Conservation (phyloP, 1,139 yeast species). For the Debaryomyces subglobosus region DNA sequence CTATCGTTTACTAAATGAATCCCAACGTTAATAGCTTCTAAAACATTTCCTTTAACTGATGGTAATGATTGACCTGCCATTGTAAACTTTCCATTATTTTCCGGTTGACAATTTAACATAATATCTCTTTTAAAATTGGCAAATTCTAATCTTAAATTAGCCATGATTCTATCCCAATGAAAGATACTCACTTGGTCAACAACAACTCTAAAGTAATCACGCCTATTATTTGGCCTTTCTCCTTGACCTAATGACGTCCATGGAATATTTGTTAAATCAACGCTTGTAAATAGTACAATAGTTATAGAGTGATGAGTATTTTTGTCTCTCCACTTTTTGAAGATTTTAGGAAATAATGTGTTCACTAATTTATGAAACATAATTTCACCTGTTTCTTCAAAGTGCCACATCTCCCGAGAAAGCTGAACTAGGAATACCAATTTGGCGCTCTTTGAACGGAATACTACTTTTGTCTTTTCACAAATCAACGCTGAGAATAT, state of each 20-base stretch:
- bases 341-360: constrained; percentile 85
- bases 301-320: constrained; percentile 92
- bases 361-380: constrained; percentile 91
- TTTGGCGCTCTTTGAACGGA: constrained; percentile 88
- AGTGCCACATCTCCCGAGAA: constrained; percentile 97
- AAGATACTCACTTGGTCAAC: constrained; percentile 91
- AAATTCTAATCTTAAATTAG: constrained; percentile 80
- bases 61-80: constrained; percentile 72
- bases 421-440: constrained; percentile 83
- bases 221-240: constrained; percentile 66
- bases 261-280: constrained; percentile 64
- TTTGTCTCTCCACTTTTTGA: constrained; percentile 82
- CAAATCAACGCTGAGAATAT: constrained; percentile 69
- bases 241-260: constrained; percentile 67
- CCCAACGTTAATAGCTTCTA: constrained; percentile 87
- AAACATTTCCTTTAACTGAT: constrained; percentile 82
- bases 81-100: constrained; percentile 16
- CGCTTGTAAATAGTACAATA: constrained; percentile 82
- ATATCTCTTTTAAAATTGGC: constrained; percentile 78
- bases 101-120: constrained; percentile 43
- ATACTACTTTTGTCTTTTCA: constrained; percentile 74
- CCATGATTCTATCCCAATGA: constrained; percentile 92
- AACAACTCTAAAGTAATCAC: constrained; percentile 88
- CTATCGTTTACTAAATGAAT: constrained; percentile 78
- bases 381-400: constrained; percentile 94